phyloP scores from a whole-genome alignment of 2,329 filamentous ascomycete species.

The Cladosporium sp. region DNA sequence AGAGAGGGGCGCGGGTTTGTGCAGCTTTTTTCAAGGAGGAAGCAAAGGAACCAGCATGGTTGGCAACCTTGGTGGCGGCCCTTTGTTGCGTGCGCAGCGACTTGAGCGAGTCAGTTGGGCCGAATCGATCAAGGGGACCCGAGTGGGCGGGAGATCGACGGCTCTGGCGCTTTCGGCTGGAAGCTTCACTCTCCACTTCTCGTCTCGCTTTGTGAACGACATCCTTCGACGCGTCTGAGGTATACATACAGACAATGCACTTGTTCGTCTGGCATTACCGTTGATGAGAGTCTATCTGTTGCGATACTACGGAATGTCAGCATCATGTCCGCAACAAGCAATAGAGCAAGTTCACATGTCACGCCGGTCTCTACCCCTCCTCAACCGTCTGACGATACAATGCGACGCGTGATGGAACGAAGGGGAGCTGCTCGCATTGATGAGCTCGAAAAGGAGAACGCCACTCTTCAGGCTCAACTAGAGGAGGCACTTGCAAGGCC shows the following conservation, averaged over 20 bases:
- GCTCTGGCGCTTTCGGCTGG: too few species aligned
- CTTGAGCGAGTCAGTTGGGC: not conserved
- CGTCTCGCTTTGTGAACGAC: too few species aligned
- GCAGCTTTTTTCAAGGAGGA: not conserved
- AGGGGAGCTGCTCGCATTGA: constrained; percentile 5
- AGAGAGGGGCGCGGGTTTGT: not conserved
- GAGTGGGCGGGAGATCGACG: not conserved
- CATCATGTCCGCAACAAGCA: constrained; percentile 1
- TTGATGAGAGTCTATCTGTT: too few species aligned
- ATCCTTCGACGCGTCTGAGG: too few species aligned
- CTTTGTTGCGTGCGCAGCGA: not conserved
- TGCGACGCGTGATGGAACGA: constrained; percentile 1
- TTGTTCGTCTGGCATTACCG: too few species aligned
- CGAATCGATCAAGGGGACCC: not conserved
- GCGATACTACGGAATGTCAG: not conserved
- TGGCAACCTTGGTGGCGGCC: constrained; percentile 7
- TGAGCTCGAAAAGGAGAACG: constrained; percentile 25
- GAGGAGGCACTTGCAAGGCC: constrained; percentile 26
- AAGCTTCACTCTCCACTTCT: not conserved
- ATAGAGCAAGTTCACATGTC: not conserved
- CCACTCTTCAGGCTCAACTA: constrained; percentile 22
- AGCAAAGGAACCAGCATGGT: constrained; percentile 1
- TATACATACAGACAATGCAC: too few species aligned
- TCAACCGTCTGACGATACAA: not conserved
- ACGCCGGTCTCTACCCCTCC: not conserved